These are phyloP conservation scores for Penicillium sp. DNA, from an alignment of 2,329 filamentous ascomycete genomes.

Conservation along the genomic window DNA sequence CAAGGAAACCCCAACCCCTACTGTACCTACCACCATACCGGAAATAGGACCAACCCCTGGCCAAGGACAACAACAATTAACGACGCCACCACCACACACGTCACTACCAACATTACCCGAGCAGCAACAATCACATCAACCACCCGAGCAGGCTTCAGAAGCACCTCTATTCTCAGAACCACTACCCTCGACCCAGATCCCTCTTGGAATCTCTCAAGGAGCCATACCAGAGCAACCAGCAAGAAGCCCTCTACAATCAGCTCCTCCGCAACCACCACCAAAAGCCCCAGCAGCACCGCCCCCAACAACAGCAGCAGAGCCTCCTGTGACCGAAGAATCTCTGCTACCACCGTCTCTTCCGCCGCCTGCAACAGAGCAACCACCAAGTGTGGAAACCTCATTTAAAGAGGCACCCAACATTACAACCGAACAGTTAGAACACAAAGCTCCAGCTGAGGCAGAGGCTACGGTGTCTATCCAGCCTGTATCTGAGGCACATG, in stretches of 20 bases:
- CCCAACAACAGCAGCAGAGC: not conserved
- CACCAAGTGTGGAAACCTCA: not conserved
- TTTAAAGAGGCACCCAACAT: not conserved
- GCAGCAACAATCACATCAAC: not conserved
- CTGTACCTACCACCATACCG: not conserved
- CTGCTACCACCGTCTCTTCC: not conserved
- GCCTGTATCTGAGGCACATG: not conserved
- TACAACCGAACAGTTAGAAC: not conserved
- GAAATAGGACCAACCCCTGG: not conserved
- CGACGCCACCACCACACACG: not conserved
- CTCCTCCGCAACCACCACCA: not conserved
- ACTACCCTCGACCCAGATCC: not conserved
- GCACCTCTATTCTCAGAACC: not conserved
- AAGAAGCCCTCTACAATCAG: not conserved
- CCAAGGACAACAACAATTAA: not conserved
- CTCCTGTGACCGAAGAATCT: not conserved
- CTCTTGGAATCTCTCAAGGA: not conserved
- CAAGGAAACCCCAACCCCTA: constrained; percentile 3
- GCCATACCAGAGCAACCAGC: not conserved
- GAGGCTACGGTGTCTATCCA: not conserved
- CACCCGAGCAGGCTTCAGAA: constrained; percentile 7
- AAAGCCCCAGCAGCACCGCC: not conserved
- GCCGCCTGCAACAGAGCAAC: not conserved
- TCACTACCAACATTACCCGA: not conserved
- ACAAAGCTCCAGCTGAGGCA: not conserved